phyloP scores from a whole-genome alignment of 2,329 filamentous ascomycete genomes.

The Tolypocladium sp. region DNA sequence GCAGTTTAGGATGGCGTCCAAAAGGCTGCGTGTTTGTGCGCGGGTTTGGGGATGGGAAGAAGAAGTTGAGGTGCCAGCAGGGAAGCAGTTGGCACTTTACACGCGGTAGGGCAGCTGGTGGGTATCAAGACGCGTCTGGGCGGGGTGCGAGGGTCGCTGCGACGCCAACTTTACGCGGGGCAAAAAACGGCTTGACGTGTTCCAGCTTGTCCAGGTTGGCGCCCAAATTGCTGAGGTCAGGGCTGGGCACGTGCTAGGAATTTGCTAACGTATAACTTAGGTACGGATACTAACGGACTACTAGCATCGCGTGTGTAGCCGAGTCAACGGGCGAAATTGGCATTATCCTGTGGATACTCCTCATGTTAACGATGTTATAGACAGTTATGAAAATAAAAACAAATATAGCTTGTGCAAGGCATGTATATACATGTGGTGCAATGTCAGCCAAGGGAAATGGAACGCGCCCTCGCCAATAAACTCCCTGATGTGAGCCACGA shows the following conservation, averaged over 20 bases:
- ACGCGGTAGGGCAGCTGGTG: conserved; percentile 14
- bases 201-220: neutral
- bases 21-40: neutral
- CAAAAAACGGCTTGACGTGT: neutral
- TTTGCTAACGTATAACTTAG: no score
- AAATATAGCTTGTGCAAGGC: neutral
- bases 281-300: no score
- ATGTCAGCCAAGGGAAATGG: neutral
- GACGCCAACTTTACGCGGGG: conserved; percentile 22
- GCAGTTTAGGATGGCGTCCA: neutral
- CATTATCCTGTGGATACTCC: no score
- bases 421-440: neutral
- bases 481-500: neutral
- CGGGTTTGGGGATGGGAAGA: conserved; percentile 4
- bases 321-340: neutral
- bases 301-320: neutral
- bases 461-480: neutral
- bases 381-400: neutral
- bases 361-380: neutral
- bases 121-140: conserved; percentile 21
- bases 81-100: conserved; percentile 19
- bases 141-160: conserved; percentile 2
- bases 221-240: no score
- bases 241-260: neutral
- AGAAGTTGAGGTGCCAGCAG: neutral